Conservation (phyloP, 257 asterid species). For the Solanum chiquidenum region DNA sequence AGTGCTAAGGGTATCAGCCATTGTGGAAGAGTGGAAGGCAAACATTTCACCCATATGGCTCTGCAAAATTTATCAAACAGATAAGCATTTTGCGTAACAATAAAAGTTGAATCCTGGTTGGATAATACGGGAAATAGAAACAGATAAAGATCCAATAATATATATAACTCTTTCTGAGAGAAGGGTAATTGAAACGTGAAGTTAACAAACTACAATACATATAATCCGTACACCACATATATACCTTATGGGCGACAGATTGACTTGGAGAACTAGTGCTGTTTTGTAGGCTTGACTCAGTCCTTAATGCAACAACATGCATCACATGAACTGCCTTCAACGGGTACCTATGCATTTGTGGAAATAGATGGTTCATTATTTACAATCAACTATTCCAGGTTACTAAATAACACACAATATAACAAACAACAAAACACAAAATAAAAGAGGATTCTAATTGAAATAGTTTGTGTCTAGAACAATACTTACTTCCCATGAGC, state of each 20-base stretch:
- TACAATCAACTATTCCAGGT: not conserved
- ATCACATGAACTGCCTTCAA: conserved; percentile 92
- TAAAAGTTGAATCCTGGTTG: not conserved
- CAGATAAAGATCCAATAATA: not conserved
- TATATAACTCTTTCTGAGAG: not conserved
- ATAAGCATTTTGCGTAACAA: not conserved
- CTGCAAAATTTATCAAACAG: conserved; percentile 29
- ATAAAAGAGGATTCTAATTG: not conserved
- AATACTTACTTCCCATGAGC: conserved; percentile 91
- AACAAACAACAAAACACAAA: not conserved
- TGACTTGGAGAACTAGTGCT: conserved; percentile 28
- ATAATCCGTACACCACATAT: not conserved
- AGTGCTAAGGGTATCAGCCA: conserved; percentile 81
- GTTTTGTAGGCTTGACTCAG: conserved; percentile 50
- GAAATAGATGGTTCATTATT: not conserved
- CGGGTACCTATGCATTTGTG: conserved; percentile 43
- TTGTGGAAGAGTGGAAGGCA: conserved; percentile 80
- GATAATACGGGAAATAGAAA: not conserved
- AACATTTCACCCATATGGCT: conserved; percentile 86
- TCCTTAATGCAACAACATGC: conserved; percentile 91
- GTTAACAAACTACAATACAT: not conserved
- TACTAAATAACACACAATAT: not conserved
- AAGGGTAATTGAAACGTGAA: not conserved
- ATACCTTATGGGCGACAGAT: conserved; percentile 49
- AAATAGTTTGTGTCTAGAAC: not conserved